Percentiles rank a stretch among this genome's conserved stretches.
phyloP scores from a whole-genome alignment of 192 early-diverging fungal species.

The Coemansia sp. region DNA sequence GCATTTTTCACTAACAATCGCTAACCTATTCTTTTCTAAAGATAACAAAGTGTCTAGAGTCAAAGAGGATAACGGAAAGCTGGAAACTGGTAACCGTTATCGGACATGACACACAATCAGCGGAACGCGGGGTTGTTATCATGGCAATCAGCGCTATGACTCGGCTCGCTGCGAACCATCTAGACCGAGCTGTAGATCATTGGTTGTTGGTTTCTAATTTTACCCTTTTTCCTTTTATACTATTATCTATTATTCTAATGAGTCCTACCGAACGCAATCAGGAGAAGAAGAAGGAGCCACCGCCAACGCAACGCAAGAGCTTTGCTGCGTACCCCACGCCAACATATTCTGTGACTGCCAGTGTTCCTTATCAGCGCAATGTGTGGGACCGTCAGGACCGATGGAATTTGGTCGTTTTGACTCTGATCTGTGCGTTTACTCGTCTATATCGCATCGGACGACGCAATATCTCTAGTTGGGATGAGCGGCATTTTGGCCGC shows the following conservation, averaged over 20 bases:
- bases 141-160: neutral
- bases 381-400: constrained; percentile 28
- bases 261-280: neutral
- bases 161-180: neutral
- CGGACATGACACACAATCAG: neutral
- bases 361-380: constrained; percentile 51
- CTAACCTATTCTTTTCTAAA: neutral
- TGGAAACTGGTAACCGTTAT: neutral
- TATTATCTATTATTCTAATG: neutral
- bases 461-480: constrained; percentile 61
- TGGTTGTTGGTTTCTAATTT: neutral
- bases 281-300: neutral
- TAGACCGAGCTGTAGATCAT: neutral
- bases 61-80: neutral
- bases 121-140: too few species aligned
- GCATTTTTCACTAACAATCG: neutral
- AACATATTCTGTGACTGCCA: neutral
- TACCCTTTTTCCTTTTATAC: neutral
- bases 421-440: constrained; percentile 25
- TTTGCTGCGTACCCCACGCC: constrained; percentile 28
- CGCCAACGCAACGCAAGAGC: neutral
- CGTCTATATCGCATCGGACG: constrained; percentile 40
- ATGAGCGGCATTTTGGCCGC: constrained; percentile 63
- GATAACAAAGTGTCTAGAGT: neutral
- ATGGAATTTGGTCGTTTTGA: constrained; percentile 44